A percentile compares a stretch with the other conserved stretches of the same genome.
Conservation (phyloP, 192 early-diverging fungal species). For the Mortierella hygrophila region DNA sequence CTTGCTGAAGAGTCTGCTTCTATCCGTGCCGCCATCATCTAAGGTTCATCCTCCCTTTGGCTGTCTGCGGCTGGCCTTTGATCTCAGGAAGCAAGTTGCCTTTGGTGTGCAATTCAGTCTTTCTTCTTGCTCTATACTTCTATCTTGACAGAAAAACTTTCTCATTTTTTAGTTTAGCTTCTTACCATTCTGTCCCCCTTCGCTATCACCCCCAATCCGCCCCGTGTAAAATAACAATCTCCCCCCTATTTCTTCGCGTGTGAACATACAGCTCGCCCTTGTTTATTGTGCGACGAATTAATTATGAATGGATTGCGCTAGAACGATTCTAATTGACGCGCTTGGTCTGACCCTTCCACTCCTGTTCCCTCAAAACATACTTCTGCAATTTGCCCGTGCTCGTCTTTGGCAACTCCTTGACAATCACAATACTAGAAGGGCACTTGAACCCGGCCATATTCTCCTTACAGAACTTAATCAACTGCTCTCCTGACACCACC, state of each 20-base stretch:
- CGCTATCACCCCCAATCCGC: background rate
- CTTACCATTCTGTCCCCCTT: background rate
- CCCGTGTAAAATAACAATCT: constrained; percentile 2
- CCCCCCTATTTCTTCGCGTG: background rate
- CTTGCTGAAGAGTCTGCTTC: constrained; percentile 11
- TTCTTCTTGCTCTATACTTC: background rate
- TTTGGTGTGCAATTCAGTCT: no score
- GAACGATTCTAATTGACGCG: constrained; percentile 38
- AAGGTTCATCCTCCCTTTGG: background rate
- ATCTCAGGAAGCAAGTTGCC: no score
- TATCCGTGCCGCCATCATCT: background rate
- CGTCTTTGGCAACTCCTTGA: constrained; percentile 65
- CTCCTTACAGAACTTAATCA: constrained; percentile 58
- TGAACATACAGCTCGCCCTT: background rate
- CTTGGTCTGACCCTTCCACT: constrained; percentile 59
- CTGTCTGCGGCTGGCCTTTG: no score
- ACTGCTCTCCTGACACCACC: constrained; percentile 19
- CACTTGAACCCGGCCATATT: constrained; percentile 69
- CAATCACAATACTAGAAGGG: constrained; percentile 57
- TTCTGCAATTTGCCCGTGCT: constrained; percentile 68
- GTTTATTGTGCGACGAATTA: background rate
- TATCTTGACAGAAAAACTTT: background rate
- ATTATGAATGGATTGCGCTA: background rate
- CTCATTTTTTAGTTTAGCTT: background rate
- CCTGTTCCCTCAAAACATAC: constrained; percentile 63